Conservation (phyloP, 2,329 filamentous ascomycete genomes). For the Ascocoryne sarcoides region DNA sequence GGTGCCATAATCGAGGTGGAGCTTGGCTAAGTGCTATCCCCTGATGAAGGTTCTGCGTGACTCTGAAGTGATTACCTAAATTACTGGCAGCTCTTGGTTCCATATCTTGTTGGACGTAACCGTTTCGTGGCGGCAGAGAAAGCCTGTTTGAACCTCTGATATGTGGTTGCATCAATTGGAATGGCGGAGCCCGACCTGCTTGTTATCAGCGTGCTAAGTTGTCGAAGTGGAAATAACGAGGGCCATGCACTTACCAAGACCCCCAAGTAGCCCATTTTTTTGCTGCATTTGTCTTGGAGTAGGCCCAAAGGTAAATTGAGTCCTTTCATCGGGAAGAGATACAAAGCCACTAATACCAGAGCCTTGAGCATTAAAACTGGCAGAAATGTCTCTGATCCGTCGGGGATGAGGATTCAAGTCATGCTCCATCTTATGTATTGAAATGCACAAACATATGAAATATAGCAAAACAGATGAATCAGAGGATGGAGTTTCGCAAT, state of each 20-base stretch:
- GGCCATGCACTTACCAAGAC: no score
- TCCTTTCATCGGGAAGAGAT: neutral
- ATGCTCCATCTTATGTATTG: conserved; percentile 14
- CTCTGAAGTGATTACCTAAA: conserved; percentile 23
- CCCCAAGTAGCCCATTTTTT: no score
- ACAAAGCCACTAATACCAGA: neutral
- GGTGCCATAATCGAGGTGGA: neutral
- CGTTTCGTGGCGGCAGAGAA: conserved; percentile 16
- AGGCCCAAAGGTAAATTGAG: neutral
- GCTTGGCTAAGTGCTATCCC: conserved; percentile 11
- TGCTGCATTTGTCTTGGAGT: neutral
- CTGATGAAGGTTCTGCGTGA: conserved; percentile 19
- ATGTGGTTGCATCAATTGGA: neutral
- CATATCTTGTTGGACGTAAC: conserved; percentile 9
- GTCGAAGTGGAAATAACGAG: no score
- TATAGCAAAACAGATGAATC: neutral
- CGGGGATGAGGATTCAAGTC: conserved; percentile 17
- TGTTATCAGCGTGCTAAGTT: neutral
- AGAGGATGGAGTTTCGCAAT: neutral
- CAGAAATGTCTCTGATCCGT: conserved; percentile 16
- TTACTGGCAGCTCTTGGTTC: conserved; percentile 14
- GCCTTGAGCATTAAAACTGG: conserved; percentile 9
- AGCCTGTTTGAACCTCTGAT: conserved; percentile 11
- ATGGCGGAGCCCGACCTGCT: neutral
- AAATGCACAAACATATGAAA: no score